Percentiles rank a stretch among this genome's conserved stretches.
Conservation (phyloP, 75 land plant genomes). For the Larix kaempferi region DNA sequence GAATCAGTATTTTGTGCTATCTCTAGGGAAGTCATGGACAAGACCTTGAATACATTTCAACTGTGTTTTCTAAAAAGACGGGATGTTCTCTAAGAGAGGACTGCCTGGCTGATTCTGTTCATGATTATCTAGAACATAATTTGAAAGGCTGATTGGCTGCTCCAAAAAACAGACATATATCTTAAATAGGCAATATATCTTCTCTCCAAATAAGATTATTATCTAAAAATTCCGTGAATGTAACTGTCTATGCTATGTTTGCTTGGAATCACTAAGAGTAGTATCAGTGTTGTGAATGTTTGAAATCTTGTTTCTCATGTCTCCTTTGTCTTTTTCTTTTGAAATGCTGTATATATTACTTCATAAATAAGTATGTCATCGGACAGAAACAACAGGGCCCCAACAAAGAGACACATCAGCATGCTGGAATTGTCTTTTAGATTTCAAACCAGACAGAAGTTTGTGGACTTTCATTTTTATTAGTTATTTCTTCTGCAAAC, state of each 20-base stretch:
- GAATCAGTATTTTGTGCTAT: neutral
- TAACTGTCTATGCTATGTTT: slow-evolving; percentile 2
- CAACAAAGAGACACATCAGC: too few relatives aligned
- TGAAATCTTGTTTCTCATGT: neutral
- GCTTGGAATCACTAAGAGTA: neutral
- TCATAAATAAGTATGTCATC: too few relatives aligned
- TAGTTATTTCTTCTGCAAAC: neutral
- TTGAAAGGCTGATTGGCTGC: slow-evolving; percentile 2
- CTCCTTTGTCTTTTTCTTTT: neutral
- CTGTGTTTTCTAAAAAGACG: neutral
- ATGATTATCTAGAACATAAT: neutral
- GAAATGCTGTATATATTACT: too few relatives aligned
- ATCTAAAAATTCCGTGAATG: neutral
- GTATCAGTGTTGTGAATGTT: neutral
- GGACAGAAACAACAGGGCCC: too few relatives aligned
- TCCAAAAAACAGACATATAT: neutral
- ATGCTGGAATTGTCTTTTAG: neutral
- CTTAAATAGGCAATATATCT: neutral
- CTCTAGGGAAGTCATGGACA: neutral
- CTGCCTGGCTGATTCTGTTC: neutral
- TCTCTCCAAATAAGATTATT: neutral
- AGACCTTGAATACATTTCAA: neutral
- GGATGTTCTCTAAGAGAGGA: neutral
- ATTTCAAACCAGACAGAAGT: neutral
- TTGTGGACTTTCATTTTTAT: neutral